phyloP scores from a whole-genome alignment of 371 early-diverging fungal species.

The Syncephalastrum sp. region DNA sequence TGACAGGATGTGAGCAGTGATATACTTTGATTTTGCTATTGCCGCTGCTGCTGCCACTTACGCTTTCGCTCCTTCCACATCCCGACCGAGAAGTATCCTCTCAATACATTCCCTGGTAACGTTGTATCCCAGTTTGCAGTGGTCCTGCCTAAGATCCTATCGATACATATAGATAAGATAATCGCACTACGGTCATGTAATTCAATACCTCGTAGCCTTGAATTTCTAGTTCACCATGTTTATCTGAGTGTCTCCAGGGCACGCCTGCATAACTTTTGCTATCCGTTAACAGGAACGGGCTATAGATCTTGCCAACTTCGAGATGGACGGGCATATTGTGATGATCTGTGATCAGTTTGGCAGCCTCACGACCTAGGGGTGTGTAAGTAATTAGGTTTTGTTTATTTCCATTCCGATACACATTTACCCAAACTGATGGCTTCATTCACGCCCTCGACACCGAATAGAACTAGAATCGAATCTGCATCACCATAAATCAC shows the following conservation, averaged over 20 bases:
- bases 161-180: too few species aligned
- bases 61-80: constrained; percentile 89
- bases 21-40: too few species aligned
- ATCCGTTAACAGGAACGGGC: constrained; percentile 97
- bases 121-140: constrained; percentile 7
- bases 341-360: constrained; percentile 79
- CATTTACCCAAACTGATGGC: too few species aligned
- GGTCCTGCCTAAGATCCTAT: too few species aligned
- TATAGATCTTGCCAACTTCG: constrained; percentile 99
- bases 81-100: constrained; percentile 90
- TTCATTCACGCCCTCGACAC: too few species aligned
- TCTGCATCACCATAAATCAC: constrained; percentile 99
- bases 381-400: too few species aligned
- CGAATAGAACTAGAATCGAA: constrained; percentile 91
- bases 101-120: constrained; percentile 95
- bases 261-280: constrained; percentile 99
- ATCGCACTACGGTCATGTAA: too few species aligned
- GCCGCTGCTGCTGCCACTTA: constrained; percentile 29
- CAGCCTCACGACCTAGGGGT: constrained; percentile 68
- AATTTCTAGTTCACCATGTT: constrained; percentile 95
- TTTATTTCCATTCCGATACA: too few species aligned
- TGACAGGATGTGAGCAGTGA: constrained; percentile 12
- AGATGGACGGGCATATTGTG: constrained; percentile 97
- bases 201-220: constrained; percentile 95
- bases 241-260: constrained; percentile 93